A percentile compares a stretch with the other conserved stretches of the same genome.
Evolutionary conservation across 176 grass and related monocot species (phyloP).

Genomic region (Aechmea fasciata): DNA sequence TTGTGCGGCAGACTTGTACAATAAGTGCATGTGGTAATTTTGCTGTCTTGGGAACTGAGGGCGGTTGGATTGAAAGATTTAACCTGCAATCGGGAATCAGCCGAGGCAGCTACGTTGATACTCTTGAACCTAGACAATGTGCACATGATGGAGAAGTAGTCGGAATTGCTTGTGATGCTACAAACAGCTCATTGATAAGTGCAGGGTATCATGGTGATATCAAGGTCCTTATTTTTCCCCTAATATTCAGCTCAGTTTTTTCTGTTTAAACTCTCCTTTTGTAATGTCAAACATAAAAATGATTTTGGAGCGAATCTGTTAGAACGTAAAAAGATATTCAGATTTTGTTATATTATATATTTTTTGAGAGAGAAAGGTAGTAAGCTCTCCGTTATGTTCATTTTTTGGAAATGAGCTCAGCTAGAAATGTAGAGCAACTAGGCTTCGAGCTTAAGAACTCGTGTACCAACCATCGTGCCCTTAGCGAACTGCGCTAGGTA

Average conservation of each 20-base stretch:
- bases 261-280: background rate
- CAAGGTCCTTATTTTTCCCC: constrained; percentile 39
- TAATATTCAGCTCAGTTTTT: background rate
- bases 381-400: no score
- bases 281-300: no score
- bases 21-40: constrained; percentile 98
- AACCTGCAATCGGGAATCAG: constrained; percentile 87
- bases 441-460: no score
- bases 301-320: no score
- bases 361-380: no score
- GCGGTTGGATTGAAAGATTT: constrained; percentile 94
- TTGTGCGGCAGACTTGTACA: constrained; percentile 57
- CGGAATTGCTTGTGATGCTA: constrained; percentile 89
- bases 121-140: constrained; percentile 33
- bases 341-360: no score
- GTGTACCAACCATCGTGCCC: no score
- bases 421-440: no score
- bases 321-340: no score
- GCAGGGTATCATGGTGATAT: constrained; percentile 83
- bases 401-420: no score
- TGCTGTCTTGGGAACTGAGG: constrained; percentile 73
- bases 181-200: constrained; percentile 74
- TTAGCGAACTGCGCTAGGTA: no score
- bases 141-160: constrained; percentile 84
- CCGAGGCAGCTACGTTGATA: constrained; percentile 69